Evolutionary conservation across 805 yeast species (phyloP), one percentile per base, ranked within the genome.

Genomic region (Saturnispora zaruensis): DNA sequence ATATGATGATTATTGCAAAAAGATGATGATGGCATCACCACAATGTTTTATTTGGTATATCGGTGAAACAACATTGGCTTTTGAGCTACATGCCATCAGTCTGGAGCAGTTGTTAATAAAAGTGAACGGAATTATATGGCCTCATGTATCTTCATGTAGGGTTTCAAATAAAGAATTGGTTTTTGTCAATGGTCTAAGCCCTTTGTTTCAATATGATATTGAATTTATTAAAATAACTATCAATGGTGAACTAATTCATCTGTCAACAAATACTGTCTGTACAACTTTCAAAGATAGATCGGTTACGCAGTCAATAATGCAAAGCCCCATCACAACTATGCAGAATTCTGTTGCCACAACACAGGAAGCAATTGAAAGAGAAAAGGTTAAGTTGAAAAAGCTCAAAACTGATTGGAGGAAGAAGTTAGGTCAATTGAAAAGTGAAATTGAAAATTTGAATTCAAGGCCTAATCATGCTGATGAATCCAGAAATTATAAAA

Each of bases 111-210:
- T 75, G 5, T 66, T 70, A 43, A 73, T 73, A 11, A 65, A 70
- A 49, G 87, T 83, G 4, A 82, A 83, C 57, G 87, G 87, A 21
- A 74, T 82, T 21, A 72, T 77, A 13, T 83, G 89, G 89, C 76
- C 80, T 24, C 87, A 81, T 58, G 78, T 79, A 1, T 72, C 80
- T 0, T 70, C 77, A 36, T 79, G 79, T 44, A 68, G 70, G 14
- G 60, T 69, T 16, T 67, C 67, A 21, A 73, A 73, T 30, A 75
- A 76, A 42, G 77, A 76, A 48, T 66, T 74, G 46, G 71, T 80
- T n/a, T 73, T 80, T 1, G 78, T 83, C 16, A 76, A 79, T 55
- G 88, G 88, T 0, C 66, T 83, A 36, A 78, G 82, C 28, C 86
- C 87, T 1, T 61, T 74, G 18, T 77, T 84, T 9, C 82, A 81